These are phyloP conservation scores for Paraglomus brasilianum DNA, from an alignment of 192 early-diverging fungal species.

Conservation along the genomic window DNA sequence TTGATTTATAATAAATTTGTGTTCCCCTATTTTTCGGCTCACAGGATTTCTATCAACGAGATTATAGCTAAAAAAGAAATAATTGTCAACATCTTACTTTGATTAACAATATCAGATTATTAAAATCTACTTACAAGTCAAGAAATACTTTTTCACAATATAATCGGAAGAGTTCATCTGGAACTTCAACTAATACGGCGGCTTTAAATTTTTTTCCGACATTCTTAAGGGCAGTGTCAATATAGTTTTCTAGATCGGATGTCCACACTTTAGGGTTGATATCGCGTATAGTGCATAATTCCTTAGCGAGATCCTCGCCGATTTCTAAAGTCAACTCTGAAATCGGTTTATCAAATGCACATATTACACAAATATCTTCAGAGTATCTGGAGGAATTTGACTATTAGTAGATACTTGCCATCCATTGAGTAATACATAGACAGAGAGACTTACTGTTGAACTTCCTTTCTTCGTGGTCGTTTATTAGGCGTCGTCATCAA, in stretches of 20 bases:
- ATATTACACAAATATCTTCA: neutral
- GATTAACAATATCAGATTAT: neutral
- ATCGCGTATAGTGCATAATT: conserved; percentile 19
- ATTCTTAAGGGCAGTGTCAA: conserved; percentile 20
- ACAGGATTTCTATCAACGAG: conserved; percentile 26
- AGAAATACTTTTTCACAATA: conserved; percentile 32
- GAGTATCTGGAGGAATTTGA: conserved; percentile 18
- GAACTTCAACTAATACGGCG: conserved; percentile 14
- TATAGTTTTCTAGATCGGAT: conserved; percentile 3
- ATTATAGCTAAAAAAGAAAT: neutral
- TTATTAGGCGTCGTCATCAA: conserved; percentile 6
- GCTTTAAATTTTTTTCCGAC: conserved; percentile 23
- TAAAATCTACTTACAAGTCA: conserved; percentile 27
- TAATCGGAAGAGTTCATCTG: conserved; percentile 9
- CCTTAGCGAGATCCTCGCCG: conserved; percentile 24
- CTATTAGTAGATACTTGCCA: neutral
- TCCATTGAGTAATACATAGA: neutral
- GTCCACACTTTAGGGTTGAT: conserved; percentile 25
- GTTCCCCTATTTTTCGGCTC: conserved; percentile 29
- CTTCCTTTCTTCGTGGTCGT: neutral
- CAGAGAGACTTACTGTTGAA: conserved; percentile 14
- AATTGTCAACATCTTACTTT: neutral
- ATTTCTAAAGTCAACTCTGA: conserved; percentile 25
- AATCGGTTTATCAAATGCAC: neutral
- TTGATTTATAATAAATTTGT: neutral